Percentiles rank a stretch among this genome's conserved stretches.
Evolutionary conservation across 768 basidiomycete species (phyloP).

Genomic region (Suillus plorans): DNA sequence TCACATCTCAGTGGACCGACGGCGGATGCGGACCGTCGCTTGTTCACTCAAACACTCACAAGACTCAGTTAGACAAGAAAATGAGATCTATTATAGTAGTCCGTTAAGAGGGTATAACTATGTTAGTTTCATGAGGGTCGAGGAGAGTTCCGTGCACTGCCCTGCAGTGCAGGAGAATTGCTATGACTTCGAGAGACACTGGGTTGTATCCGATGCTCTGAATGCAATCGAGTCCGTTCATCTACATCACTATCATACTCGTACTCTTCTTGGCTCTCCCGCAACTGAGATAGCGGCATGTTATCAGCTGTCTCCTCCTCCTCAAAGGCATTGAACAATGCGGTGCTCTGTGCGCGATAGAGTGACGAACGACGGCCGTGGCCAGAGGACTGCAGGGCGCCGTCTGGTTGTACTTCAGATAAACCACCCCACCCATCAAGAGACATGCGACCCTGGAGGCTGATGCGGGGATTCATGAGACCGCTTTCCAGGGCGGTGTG

Average conservation of each 20-base stretch:
- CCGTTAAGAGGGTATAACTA: slow-evolving; percentile 21
- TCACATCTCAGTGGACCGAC: not conserved
- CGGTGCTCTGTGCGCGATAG: slow-evolving; percentile 62
- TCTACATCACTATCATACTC: slow-evolving; percentile 47
- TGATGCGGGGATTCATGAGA: slow-evolving; percentile 75
- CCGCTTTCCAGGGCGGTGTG: slow-evolving; percentile 64
- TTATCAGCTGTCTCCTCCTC: slow-evolving; percentile 45
- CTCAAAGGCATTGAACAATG: slow-evolving; percentile 78
- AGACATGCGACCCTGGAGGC: slow-evolving; percentile 78
- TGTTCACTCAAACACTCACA: not conserved
- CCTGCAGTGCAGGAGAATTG: slow-evolving; percentile 46
- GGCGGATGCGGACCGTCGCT: slow-evolving; percentile 11
- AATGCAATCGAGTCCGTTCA: slow-evolving; percentile 39
- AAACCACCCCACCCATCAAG: slow-evolving; percentile 68
- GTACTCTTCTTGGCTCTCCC: slow-evolving; percentile 63
- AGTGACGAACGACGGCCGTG: slow-evolving; percentile 69
- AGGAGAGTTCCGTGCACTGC: slow-evolving; percentile 23
- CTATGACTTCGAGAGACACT: slow-evolving; percentile 53
- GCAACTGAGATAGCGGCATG: slow-evolving; percentile 60
- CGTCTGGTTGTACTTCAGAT: slow-evolving; percentile 30
- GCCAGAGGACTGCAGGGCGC: slow-evolving; percentile 28
- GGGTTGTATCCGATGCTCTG: slow-evolving; percentile 23
- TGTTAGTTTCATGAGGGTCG: slow-evolving; percentile 16
- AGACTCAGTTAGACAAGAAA: not conserved
- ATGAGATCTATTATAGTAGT: slow-evolving; percentile 26